Percentiles rank a stretch among this genome's conserved stretches.
Conservation (phyloP, 2,329 filamentous ascomycete species). For the Emericellopsis atlantica region DNA sequence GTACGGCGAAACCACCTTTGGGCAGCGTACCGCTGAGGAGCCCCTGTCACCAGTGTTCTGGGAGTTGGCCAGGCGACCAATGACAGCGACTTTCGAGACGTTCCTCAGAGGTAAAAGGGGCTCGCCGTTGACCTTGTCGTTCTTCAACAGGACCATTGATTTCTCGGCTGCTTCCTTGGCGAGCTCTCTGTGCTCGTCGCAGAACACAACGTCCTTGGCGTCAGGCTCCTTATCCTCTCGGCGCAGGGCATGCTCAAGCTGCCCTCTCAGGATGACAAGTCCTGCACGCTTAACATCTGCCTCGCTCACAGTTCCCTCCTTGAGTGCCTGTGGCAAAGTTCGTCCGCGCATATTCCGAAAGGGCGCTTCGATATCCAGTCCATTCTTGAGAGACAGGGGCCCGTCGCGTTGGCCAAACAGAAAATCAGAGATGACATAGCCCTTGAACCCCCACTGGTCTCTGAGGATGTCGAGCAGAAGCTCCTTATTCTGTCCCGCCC, state of each 20-base stretch:
- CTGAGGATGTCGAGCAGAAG: constrained; percentile 7
- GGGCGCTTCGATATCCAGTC: constrained; percentile 10
- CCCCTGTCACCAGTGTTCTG: constrained; percentile 8
- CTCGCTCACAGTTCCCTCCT: not conserved
- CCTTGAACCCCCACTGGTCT: constrained; percentile 7
- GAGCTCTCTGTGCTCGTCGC: constrained; percentile 6
- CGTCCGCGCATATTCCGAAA: constrained; percentile 5
- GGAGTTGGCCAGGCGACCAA: constrained; percentile 8
- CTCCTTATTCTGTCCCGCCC: constrained; percentile 7
- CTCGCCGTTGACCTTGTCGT: not conserved
- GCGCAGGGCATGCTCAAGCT: constrained; percentile 3
- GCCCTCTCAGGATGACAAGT: constrained; percentile 2
- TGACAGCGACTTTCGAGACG: constrained; percentile 4
- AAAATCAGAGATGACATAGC: constrained; percentile 7
- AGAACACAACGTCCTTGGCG: constrained; percentile 6
- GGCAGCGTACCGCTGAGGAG: constrained; percentile 6
- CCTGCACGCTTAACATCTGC: constrained; percentile 3
- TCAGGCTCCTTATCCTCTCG: not conserved
- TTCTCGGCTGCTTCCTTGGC: constrained; percentile 6
- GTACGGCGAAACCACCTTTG: constrained; percentile 4
- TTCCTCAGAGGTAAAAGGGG: constrained; percentile 1
- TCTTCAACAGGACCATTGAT: constrained; percentile 10
- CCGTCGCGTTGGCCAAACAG: constrained; percentile 8
- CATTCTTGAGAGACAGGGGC: constrained; percentile 6
- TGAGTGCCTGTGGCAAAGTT: constrained; percentile 2